A percentile compares a stretch with the other conserved stretches of the same genome.
Evolutionary conservation across 768 basidiomycete genomes (phyloP).

Genomic region (Serendipita sp.): DNA sequence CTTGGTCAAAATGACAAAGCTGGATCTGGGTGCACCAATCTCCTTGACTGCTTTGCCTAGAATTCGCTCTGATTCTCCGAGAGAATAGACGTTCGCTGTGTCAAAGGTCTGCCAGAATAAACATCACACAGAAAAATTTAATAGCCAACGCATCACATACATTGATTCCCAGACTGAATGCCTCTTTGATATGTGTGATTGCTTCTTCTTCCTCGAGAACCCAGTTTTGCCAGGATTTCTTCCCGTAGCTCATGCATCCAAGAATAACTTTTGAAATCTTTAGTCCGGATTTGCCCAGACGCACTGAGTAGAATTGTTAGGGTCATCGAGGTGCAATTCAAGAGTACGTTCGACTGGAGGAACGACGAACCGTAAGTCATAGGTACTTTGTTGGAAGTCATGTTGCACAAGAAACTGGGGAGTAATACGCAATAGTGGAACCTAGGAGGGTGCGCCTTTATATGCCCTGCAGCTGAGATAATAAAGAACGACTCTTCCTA

Average conservation of each 20-base stretch:
- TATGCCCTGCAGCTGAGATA: no score
- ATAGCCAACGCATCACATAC: not conserved
- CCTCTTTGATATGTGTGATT: slow-evolving; percentile 17
- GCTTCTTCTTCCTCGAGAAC: slow-evolving; percentile 14
- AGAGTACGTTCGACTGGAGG: not conserved
- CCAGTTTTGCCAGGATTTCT: slow-evolving; percentile 8
- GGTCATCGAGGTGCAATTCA: not conserved
- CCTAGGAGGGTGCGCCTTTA: no score
- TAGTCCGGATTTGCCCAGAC: slow-evolving; percentile 19
- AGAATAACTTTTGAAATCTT: slow-evolving; percentile 28
- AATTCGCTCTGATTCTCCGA: slow-evolving; percentile 24
- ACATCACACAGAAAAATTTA: slow-evolving; percentile 18
- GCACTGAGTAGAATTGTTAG: slow-evolving; percentile 7
- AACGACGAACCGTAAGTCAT: slow-evolving; percentile 8
- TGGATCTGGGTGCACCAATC: slow-evolving; percentile 29
- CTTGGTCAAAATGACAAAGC: slow-evolving; percentile 37
- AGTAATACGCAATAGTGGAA: no score
- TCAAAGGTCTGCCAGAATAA: slow-evolving; percentile 18
- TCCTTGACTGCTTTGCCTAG: slow-evolving; percentile 25
- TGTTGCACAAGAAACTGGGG: not conserved
- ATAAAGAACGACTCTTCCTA: no score
- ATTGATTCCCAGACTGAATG: slow-evolving; percentile 11
- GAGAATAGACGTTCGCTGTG: slow-evolving; percentile 19
- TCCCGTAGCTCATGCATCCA: slow-evolving; percentile 23
- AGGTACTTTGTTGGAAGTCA: slow-evolving; percentile 5